These are phyloP conservation scores for Metarhizium sp. DNA, from an alignment of 2,329 filamentous ascomycete species.

Conservation along the genomic window DNA sequence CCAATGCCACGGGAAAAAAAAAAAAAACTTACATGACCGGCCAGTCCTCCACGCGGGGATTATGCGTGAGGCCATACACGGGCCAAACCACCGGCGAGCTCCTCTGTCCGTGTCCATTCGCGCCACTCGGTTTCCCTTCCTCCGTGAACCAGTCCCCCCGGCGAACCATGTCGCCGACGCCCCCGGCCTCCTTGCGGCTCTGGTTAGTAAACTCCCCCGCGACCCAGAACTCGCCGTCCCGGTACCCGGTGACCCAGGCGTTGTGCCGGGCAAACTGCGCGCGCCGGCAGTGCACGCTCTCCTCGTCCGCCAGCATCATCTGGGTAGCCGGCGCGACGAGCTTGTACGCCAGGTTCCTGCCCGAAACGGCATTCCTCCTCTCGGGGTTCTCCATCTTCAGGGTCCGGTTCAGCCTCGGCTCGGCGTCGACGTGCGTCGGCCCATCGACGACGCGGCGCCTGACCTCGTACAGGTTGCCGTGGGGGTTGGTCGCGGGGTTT, in stretches of 20 bases:
- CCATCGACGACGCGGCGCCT: conserved; percentile 35
- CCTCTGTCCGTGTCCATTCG: conserved; percentile 8
- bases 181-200: conserved; percentile 29
- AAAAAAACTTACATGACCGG: conserved; percentile 32
- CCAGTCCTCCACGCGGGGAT: not conserved
- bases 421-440: conserved; percentile 41
- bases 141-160: conserved; percentile 36
- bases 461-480: conserved; percentile 52
- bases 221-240: conserved; percentile 40
- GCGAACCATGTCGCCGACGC: conserved; percentile 36
- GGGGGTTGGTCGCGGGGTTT: conserved; percentile 46
- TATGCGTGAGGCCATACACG: conserved; percentile 50
- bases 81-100: conserved; percentile 34
- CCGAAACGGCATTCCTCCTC: conserved; percentile 36
- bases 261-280: conserved; percentile 36
- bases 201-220: conserved; percentile 44
- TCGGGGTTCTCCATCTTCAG: conserved; percentile 38
- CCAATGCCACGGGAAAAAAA: too few species aligned
- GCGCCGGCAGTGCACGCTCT: conserved; percentile 32
- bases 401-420: conserved; percentile 39
- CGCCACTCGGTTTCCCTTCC: conserved; percentile 11
- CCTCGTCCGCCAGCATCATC: conserved; percentile 35
- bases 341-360: conserved; percentile 41
- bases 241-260: conserved; percentile 39
- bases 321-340: conserved; percentile 35